phyloP scores from a whole-genome alignment of 164 flowering plant species.

The grape (Vitis vinifera) region ASM3070453v1 NC_081820.1:350501-351000 shows the following conservation, averaged over 20 bases:
- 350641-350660: constrained; percentile 77
- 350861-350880: constrained; percentile 32
- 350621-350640: constrained; percentile 70
- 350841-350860: constrained; percentile 45
- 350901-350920: constrained; percentile 89
- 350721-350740: constrained; percentile 66
- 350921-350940: constrained; percentile 72
- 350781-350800: constrained; percentile 58
- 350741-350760: constrained; percentile 59
- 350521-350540: constrained; percentile 65
- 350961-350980: constrained; percentile 93
- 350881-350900: constrained; percentile 78
- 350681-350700: constrained; percentile 86
- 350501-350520: constrained; percentile 68
- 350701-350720: constrained; percentile 61
- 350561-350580: constrained; percentile 64
- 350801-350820: constrained; percentile 19
- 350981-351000: constrained; percentile 87
- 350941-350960: constrained; percentile 82
- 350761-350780: constrained; percentile 42
- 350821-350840: constrained; percentile 16
- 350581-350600: constrained; percentile 90
- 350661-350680: constrained; percentile 90
- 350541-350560: constrained; percentile 68
- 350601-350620: constrained; percentile 74